A percentile compares a stretch with the other conserved stretches of the same genome.
Conservation (phyloP, 345 rosid species). For the Linum lewisii region DNA sequence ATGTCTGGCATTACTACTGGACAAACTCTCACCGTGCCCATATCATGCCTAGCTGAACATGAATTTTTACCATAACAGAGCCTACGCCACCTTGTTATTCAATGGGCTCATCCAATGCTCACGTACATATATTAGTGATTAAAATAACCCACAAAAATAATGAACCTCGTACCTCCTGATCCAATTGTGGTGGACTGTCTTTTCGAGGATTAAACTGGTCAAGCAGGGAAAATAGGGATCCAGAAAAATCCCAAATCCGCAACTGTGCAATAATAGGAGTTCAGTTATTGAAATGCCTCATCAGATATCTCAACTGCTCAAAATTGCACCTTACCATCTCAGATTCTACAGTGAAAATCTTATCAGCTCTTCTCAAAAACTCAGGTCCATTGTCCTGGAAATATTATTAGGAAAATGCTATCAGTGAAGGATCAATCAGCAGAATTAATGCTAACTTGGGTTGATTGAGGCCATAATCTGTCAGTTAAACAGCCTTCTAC, state of each 20-base stretch:
- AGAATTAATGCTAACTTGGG: background rate
- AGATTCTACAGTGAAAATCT: slow-evolving; percentile 74
- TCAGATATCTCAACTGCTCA: slow-evolving; percentile 7
- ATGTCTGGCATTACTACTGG: background rate
- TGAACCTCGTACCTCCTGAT: slow-evolving; percentile 59
- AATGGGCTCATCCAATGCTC: background rate
- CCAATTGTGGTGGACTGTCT: slow-evolving; percentile 55
- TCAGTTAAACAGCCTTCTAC: too few species aligned
- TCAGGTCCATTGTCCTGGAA: slow-evolving; percentile 78
- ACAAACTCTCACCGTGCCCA: background rate
- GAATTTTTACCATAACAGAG: background rate
- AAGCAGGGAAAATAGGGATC: slow-evolving; percentile 42
- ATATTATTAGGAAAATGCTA: background rate
- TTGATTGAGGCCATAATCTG: background rate
- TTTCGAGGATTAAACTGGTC: slow-evolving; percentile 42
- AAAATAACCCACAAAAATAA: background rate
- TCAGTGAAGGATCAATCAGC: background rate
- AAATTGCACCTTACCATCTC: slow-evolving; percentile 44
- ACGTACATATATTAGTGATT: background rate
- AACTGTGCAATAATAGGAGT: slow-evolving; percentile 41
- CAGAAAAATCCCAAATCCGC: slow-evolving; percentile 90
- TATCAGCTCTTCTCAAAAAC: slow-evolving; percentile 89
- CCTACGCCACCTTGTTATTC: background rate
- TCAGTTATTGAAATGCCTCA: slow-evolving; percentile 10
- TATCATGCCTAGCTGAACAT: background rate